Percentiles rank a stretch among this genome's conserved stretches.
phyloP scores from a whole-genome alignment of 1,139 yeast genomes.

The Taphrina confusa region DNA sequence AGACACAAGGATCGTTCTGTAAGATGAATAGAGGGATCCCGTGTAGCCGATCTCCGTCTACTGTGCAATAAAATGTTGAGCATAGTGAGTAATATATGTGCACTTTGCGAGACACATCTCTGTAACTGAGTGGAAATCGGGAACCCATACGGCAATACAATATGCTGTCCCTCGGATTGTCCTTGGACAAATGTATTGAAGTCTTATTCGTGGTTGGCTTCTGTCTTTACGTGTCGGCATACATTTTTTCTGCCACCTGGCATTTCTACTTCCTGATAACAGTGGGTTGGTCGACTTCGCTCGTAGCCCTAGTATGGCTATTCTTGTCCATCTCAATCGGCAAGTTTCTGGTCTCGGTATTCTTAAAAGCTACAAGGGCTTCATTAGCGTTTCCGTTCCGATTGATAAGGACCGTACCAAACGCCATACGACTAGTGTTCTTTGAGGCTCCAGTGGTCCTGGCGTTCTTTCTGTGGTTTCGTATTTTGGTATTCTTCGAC shows the following conservation, averaged over 20 bases:
- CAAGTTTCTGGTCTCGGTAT: conserved; percentile 1
- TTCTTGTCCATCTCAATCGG: conserved; percentile 21
- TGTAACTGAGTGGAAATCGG: too few species aligned
- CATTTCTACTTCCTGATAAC: not conserved
- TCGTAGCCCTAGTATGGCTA: not conserved
- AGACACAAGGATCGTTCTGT: too few species aligned
- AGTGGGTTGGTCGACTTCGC: not conserved
- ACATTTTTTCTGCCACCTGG: not conserved
- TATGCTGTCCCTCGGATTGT: too few species aligned
- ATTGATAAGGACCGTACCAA: conserved; percentile 16
- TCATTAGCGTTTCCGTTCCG: conserved; percentile 17
- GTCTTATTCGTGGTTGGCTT: not conserved
- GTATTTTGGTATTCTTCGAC: conserved; percentile 24
- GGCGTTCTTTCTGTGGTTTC: conserved; percentile 24
- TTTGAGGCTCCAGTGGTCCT: conserved; percentile 26
- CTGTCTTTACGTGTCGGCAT: not conserved
- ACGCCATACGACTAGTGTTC: conserved; percentile 7
- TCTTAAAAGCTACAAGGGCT: not conserved
- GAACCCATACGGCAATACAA: too few species aligned
- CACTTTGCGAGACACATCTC: too few species aligned
- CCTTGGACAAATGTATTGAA: conserved; percentile 1
- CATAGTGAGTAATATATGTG: too few species aligned
- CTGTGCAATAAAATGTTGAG: too few species aligned
- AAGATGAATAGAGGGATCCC: too few species aligned
- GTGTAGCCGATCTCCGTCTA: too few species aligned